phyloP scores from a whole-genome alignment of 768 basidiomycete genomes.

The Strobilomyces echinocephalus region DNA sequence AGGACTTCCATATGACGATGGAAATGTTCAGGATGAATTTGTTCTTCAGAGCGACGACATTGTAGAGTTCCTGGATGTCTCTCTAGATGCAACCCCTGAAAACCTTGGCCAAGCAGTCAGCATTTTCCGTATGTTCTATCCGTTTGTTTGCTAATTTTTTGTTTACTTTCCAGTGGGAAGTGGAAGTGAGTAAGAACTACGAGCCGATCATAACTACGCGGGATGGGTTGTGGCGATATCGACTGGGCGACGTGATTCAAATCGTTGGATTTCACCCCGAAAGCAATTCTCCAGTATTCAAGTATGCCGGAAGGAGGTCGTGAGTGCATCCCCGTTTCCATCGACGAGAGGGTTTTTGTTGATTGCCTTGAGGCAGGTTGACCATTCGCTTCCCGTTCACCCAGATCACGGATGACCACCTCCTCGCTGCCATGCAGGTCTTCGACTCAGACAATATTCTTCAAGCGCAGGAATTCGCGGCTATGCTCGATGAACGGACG shows the following conservation, averaged over 20 bases:
- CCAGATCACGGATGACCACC: constrained; percentile 4
- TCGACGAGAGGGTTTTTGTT: neutral
- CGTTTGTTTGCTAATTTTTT: neutral
- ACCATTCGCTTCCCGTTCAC: constrained; percentile 3
- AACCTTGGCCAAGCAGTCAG: neutral
- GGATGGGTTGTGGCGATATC: constrained; percentile 22
- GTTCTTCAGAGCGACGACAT: neutral
- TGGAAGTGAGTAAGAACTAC: constrained; percentile 15
- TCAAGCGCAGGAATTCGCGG: constrained; percentile 14
- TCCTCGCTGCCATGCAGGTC: constrained; percentile 3
- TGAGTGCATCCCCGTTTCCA: neutral
- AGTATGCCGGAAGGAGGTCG: constrained; percentile 11
- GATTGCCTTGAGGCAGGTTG: neutral
- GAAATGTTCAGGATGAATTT: constrained; percentile 6
- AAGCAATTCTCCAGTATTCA: constrained; percentile 8
- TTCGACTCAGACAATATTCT: neutral
- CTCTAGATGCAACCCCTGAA: neutral
- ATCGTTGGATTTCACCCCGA: constrained; percentile 13
- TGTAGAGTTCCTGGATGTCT: neutral
- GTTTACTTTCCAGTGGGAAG: neutral
- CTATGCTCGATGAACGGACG: constrained; percentile 8
- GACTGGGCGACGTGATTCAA: constrained; percentile 14
- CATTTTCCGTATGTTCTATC: neutral
- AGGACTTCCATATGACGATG: neutral
- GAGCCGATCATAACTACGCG: constrained; percentile 18